phyloP scores from a whole-genome alignment of 2,329 filamentous ascomycete species.

The Aspergillus caelatus region DNA sequence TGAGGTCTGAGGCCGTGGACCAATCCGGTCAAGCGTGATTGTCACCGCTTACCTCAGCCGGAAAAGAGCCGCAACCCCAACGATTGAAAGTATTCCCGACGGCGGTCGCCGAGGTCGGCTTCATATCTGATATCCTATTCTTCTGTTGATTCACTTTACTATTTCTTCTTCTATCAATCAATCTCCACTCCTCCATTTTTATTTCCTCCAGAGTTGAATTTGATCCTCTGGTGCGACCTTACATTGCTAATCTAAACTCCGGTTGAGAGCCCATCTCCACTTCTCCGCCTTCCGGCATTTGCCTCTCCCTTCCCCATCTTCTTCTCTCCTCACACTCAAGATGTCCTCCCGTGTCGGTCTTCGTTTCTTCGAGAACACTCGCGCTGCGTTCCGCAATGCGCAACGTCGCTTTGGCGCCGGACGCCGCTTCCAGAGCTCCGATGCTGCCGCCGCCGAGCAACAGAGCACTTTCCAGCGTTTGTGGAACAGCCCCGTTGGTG shows the following conservation, averaged over 20 bases:
- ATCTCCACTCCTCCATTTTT: conserved; percentile 18
- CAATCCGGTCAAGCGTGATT: conserved; percentile 31
- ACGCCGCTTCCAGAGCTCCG: conserved; percentile 73
- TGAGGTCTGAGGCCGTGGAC: conserved; percentile 16
- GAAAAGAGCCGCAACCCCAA: conserved; percentile 23
- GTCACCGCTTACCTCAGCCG: conserved; percentile 34
- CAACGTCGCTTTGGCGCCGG: conserved; percentile 55
- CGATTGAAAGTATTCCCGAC: neutral
- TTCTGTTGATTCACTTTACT: neutral
- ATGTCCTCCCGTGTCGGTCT: conserved; percentile 62
- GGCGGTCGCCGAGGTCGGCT: conserved; percentile 23
- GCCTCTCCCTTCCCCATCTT: conserved; percentile 14
- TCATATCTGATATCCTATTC: neutral
- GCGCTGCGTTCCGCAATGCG: conserved; percentile 54
- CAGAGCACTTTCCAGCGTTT: conserved; percentile 70
- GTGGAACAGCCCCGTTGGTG: conserved; percentile 78
- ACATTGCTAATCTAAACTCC: neutral
- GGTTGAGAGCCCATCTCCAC: conserved; percentile 1
- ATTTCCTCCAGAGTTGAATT: neutral
- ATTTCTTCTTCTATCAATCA: conserved; percentile 12
- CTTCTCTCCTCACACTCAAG: conserved; percentile 26
- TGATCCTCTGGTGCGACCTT: neutral
- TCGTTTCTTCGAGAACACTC: conserved; percentile 58
- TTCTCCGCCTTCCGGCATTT: conserved; percentile 16
- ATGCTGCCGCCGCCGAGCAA: conserved; percentile 50